Evolutionary conservation across 108 stramenopile species (phyloP).

Genomic region (Fragilaria crotonensis): DNA sequence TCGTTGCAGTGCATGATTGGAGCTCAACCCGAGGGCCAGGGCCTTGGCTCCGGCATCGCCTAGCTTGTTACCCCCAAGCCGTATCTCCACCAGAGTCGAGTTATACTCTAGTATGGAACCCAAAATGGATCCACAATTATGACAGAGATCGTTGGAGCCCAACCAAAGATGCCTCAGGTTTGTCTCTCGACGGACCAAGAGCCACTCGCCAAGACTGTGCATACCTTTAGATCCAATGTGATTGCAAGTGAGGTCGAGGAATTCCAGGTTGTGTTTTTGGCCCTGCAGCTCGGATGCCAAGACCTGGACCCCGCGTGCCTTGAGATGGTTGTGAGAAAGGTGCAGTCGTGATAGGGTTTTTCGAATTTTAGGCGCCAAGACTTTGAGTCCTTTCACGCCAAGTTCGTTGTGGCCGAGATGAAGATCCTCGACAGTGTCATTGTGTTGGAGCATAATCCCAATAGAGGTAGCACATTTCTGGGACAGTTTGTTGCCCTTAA

Average conservation of each 20-base stretch:
- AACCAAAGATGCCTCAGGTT: conserved; percentile 14
- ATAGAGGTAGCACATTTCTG: neutral
- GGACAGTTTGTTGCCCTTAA: neutral
- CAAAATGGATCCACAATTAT: conserved; percentile 30
- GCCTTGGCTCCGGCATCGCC: conserved; percentile 22
- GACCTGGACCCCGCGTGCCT: conserved; percentile 6
- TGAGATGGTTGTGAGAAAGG: conserved; percentile 36
- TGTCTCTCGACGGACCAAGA: conserved; percentile 12
- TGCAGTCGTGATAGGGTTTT: conserved; percentile 27
- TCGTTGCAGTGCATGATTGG: conserved; percentile 22
- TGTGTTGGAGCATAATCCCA: conserved; percentile 12
- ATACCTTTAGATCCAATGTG: conserved; percentile 22
- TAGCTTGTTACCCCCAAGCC: conserved; percentile 28
- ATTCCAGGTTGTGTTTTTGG: conserved; percentile 6
- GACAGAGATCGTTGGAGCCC: conserved; percentile 17
- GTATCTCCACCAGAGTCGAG: conserved; percentile 28
- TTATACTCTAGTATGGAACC: conserved; percentile 21
- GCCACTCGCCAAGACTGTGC: conserved; percentile 11
- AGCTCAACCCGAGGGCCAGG: conserved; percentile 16
- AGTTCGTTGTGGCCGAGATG: conserved; percentile 33
- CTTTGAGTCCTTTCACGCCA: conserved; percentile 31
- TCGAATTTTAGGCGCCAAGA: conserved; percentile 16
- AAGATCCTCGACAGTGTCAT: conserved; percentile 25
- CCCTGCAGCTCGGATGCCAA: conserved; percentile 15
- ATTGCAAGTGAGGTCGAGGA: conserved; percentile 22